These are phyloP conservation scores for Besnoitia besnoiti DNA, from an alignment of 169 alveolate species.

Conservation along the genomic window DNA sequence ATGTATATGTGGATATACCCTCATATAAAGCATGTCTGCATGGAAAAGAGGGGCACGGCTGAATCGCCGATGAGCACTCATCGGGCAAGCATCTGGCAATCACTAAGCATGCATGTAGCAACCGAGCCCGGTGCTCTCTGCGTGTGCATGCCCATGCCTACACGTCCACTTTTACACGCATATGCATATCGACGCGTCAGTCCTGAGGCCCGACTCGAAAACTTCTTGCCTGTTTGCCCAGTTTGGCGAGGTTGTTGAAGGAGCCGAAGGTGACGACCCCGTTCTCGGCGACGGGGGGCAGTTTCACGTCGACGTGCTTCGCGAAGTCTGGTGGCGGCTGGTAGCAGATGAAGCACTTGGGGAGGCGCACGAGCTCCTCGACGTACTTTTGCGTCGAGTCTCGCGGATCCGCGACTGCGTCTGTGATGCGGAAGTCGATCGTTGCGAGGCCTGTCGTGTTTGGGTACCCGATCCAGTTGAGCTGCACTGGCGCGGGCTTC, in stretches of 20 bases:
- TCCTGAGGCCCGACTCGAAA: too few relatives aligned
- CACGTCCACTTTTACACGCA: background rate
- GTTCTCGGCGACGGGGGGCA: constrained; percentile 73
- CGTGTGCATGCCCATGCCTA: too few relatives aligned
- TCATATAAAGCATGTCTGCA: too few relatives aligned
- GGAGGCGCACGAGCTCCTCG: constrained; percentile 79
- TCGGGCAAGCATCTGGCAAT: too few relatives aligned
- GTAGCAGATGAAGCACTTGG: constrained; percentile 80
- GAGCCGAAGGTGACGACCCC: constrained; percentile 83
- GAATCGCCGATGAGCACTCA: too few relatives aligned
- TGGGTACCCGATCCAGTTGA: constrained; percentile 84
- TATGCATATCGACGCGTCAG: background rate
- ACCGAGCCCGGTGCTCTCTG: too few relatives aligned
- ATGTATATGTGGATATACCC: background rate
- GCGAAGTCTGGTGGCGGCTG: constrained; percentile 69
- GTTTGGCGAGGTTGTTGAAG: constrained; percentile 82
- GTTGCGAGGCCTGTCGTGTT: constrained; percentile 82
- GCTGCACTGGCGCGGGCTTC: constrained; percentile 78
- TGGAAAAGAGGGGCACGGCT: too few relatives aligned
- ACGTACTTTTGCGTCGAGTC: constrained; percentile 63
- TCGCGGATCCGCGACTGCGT: constrained; percentile 75
- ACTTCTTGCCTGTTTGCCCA: constrained; percentile 74
- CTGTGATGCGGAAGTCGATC: constrained; percentile 83
- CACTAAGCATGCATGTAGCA: too few relatives aligned
- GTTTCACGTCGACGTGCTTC: constrained; percentile 53